Conservation (phyloP, 2,329 filamentous ascomycete genomes). For the Ampelomyces quisqualis region DNA sequence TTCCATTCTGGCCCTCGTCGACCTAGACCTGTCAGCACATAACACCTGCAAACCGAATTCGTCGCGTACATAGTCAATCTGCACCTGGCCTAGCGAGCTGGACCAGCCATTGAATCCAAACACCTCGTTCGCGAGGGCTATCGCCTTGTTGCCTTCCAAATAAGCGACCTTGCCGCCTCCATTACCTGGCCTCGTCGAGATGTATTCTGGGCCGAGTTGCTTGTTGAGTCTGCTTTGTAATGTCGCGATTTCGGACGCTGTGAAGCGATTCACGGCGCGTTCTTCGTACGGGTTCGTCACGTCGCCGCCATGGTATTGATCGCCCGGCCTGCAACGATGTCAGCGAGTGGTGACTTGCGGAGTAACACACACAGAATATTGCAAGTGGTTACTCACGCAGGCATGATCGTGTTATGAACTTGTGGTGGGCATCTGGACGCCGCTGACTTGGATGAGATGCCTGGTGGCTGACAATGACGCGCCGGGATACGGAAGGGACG, state of each 20-base stretch:
- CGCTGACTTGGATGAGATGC: constrained; percentile 25
- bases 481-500: constrained; percentile 26
- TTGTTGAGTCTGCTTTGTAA: constrained; percentile 85
- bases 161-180: constrained; percentile 89
- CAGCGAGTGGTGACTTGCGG: constrained; percentile 9
- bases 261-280: constrained; percentile 74
- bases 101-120: constrained; percentile 99
- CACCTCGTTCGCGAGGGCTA: constrained; percentile 89
- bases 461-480: constrained; percentile 36
- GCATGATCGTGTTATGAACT: constrained; percentile 31
- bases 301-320: constrained; percentile 39
- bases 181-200: constrained; percentile 81
- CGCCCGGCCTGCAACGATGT: constrained; percentile 37
- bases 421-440: constrained; percentile 27
- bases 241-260: constrained; percentile 85
- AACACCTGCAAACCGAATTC: neutral
- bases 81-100: constrained; percentile 88
- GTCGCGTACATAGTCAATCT: constrained; percentile 79
- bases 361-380: no score
- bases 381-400: no score
- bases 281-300: constrained; percentile 80
- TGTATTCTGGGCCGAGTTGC: constrained; percentile 93
- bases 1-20: constrained; percentile 79
- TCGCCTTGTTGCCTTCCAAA: constrained; percentile 93
- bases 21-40: constrained; percentile 50